Percentiles rank a stretch among this genome's conserved stretches.
Evolutionary conservation across 306 rosid genomes (phyloP).

Genomic region (Biancaea sappan): DNA sequence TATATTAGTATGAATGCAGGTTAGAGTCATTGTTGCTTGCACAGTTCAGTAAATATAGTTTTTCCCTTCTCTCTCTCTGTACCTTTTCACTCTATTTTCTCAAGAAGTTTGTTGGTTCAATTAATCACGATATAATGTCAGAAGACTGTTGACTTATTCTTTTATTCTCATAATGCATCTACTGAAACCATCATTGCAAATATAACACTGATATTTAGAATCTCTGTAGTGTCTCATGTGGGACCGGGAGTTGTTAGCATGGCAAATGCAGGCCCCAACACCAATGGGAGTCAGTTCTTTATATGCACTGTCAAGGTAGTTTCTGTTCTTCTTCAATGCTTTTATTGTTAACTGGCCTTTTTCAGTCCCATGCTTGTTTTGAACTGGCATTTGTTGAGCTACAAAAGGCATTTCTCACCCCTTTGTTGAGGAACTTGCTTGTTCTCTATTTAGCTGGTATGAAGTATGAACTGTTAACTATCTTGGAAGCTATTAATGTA

Average conservation of each 20-base stretch:
- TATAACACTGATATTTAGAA: conserved; percentile 29
- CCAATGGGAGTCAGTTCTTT: conserved; percentile 97
- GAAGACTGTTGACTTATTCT: background rate
- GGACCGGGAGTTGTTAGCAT: conserved; percentile 95
- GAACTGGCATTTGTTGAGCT: too few relatives aligned
- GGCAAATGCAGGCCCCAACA: conserved; percentile 99
- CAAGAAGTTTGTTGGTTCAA: background rate
- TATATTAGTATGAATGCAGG: background rate
- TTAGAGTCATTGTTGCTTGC: background rate
- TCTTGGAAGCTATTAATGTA: background rate
- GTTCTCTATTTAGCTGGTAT: background rate
- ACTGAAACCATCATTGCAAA: conserved; percentile 1
- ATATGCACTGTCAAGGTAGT: conserved; percentile 93
- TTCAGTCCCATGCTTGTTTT: conserved; percentile 9
- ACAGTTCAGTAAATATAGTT: background rate
- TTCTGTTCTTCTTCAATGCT: conserved; percentile 17
- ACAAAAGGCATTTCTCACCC: too few relatives aligned
- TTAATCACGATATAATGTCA: background rate
- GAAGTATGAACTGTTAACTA: background rate
- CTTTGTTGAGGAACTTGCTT: background rate
- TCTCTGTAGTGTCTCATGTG: conserved; percentile 66
- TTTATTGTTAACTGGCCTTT: background rate
- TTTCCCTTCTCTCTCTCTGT: background rate
- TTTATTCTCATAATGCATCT: conserved; percentile 1
- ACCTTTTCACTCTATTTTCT: background rate